These are phyloP conservation scores for Hordeum marinum DNA, from an alignment of 176 grass and related monocot species.

Conservation along the genomic window DNA sequence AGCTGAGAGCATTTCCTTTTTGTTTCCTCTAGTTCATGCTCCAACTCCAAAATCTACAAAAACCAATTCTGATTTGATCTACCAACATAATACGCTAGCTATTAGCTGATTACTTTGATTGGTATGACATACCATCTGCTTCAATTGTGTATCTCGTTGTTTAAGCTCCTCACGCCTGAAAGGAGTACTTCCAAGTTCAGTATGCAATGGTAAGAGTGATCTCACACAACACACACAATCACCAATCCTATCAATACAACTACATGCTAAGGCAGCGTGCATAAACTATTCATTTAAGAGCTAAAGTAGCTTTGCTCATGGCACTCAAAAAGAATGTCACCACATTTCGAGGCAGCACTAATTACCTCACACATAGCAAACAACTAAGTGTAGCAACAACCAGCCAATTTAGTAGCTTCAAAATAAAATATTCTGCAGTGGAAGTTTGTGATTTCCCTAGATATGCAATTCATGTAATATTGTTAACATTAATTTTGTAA, in stretches of 20 bases:
- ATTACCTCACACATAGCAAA: neutral
- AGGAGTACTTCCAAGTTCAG: constrained; percentile 19
- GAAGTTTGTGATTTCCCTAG: neutral
- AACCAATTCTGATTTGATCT: constrained; percentile 23
- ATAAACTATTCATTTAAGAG: neutral
- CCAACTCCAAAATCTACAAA: constrained; percentile 59
- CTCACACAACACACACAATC: neutral
- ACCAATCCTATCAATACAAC: neutral
- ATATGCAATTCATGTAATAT: neutral
- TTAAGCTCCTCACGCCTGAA: constrained; percentile 75
- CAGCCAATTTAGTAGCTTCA: neutral
- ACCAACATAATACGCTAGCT: neutral
- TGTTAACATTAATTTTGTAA: neutral
- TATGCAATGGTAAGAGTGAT: neutral
- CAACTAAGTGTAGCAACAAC: neutral
- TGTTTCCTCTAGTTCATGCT: constrained; percentile 66
- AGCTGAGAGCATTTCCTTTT: constrained; percentile 60
- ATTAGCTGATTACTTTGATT: neutral
- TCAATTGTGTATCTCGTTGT: constrained; percentile 55
- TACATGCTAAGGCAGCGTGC: neutral
- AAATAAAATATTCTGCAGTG: neutral
- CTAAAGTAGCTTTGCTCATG: neutral
- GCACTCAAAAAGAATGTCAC: neutral
- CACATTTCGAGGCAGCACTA: constrained; percentile 5
- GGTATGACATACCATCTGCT: constrained; percentile 54